Percentiles rank a stretch among this genome's conserved stretches.
Conservation (phyloP, 345 rosid genomes). For the Populus simonii region DNA sequence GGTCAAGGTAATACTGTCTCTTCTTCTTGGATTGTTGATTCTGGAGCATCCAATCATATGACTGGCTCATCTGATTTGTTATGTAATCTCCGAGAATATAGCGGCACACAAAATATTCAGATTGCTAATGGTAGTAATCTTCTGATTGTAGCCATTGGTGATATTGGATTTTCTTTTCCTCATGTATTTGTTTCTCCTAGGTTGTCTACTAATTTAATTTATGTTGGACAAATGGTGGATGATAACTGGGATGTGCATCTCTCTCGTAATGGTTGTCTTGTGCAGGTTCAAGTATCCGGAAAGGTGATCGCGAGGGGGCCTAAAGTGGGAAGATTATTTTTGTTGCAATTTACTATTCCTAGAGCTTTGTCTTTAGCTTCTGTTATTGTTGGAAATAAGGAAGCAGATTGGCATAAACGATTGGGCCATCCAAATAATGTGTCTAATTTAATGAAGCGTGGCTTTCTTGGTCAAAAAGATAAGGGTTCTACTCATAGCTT, state of each 20-base stretch:
- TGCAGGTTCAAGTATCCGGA: conserved; percentile 6
- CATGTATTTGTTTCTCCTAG: not conserved
- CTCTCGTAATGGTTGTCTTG: not conserved
- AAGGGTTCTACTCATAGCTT: not conserved
- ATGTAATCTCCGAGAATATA: not conserved
- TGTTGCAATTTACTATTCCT: not conserved
- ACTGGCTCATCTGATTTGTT: not conserved
- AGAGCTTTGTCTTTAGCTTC: not conserved
- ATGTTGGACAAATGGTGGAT: not conserved
- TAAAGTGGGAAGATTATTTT: not conserved
- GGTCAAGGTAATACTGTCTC: too few relatives aligned
- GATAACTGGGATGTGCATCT: not conserved
- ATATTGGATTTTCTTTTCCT: not conserved
- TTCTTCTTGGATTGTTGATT: not conserved
- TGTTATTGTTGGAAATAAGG: not conserved
- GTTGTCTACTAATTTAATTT: not conserved
- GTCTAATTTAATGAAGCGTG: not conserved
- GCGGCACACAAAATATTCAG: not conserved
- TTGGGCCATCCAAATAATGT: not conserved
- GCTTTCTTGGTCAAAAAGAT: not conserved
- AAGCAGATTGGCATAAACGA: not conserved
- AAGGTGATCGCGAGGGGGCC: conserved; percentile 1
- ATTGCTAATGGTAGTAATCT: not conserved
- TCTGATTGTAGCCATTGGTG: not conserved
- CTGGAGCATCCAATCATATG: not conserved